Evolutionary conservation across 495 filamentous ascomycete genomes (phyloP).

Genomic region (Polyplosphaeria fusca): DNA sequence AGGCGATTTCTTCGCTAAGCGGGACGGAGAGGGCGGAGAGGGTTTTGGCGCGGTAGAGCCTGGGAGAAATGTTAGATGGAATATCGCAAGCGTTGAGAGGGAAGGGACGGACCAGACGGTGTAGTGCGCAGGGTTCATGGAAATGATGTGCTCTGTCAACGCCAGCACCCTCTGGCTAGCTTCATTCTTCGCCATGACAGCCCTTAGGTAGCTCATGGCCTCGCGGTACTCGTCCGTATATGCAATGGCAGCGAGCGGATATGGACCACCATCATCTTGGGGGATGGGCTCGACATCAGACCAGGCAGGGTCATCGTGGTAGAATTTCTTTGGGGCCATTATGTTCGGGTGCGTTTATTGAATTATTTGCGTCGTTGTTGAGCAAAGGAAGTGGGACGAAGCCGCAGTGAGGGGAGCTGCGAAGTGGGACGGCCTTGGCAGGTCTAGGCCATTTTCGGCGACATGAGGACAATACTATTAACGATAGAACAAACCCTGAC

Average conservation of each 20-base stretch:
- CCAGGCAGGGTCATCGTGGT: conserved; percentile 73
- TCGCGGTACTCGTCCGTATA: conserved; percentile 85
- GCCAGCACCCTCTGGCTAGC: conserved; percentile 70
- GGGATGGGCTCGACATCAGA: conserved; percentile 78
- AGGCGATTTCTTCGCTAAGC: conserved; percentile 70
- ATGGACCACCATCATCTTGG: conserved; percentile 69
- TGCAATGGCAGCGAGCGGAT: conserved; percentile 80
- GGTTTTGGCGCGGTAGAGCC: conserved; percentile 81
- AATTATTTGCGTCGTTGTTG: too few species aligned
- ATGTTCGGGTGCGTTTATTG: too few species aligned
- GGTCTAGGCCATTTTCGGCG: too few species aligned
- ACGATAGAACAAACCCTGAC: too few species aligned
- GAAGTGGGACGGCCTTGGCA: too few species aligned
- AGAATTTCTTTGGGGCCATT: conserved; percentile 40
- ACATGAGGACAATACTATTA: too few species aligned
- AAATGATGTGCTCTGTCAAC: conserved; percentile 86
- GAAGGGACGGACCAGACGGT: conserved; percentile 71
- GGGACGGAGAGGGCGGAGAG: conserved; percentile 64
- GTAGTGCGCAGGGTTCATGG: conserved; percentile 93
- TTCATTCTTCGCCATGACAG: conserved; percentile 87
- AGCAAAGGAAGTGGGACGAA: too few species aligned
- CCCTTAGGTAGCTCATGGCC: conserved; percentile 84
- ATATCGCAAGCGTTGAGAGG: too few species aligned
- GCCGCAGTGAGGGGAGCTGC: too few species aligned
- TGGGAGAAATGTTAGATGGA: conserved; percentile 34